Base-by-base conservation (phyloP, 805 yeast genomes). In the Blastobotrys terrestris region DNA sequence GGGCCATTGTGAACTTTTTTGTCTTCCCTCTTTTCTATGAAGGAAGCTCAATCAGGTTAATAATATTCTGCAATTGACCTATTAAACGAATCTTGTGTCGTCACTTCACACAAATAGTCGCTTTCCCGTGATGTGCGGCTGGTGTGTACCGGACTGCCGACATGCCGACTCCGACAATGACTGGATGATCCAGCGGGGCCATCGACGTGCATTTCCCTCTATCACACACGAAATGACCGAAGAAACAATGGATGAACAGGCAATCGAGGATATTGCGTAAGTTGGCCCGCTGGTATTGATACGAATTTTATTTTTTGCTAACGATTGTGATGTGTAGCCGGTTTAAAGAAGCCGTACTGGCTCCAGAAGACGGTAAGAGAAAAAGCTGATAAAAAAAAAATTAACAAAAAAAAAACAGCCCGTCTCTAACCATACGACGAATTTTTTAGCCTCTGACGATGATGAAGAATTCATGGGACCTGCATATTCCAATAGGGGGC, bases 401-500 rank as follows among this genome's bases (percentile, higher is more conserved):
- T n/a, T n/a, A n/a, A 26, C 35, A 11, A 26, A 11, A 26, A 26
- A 26, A 26, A 26, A 26, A 26, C 35, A n/a, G n/a, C n/a, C n/a
- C n/a, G n/a, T 26, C 11, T 11, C 5, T 26, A 5, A 26, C 11
- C 5, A 26, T 26, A 26, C 35, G 5, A 26, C 5, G 8, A 26
- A 26, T 26, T 6, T 5, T 5, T 11, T 11, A 26, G 35, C 26
- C 14, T 45, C 48, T 5, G 48, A 45, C 39, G 45, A 49, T 3
- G 60, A 58, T 2, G 58, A 52, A 35, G 60, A 57, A 6, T 55
- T 48, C 47, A 50, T 52, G 3, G 54, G 54, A 18, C 31, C 44
- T 3, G 45, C 56, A 5, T 39, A 51, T 1, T 69, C 79, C 0
- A 82, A 82, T 59, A 69, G 86, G 51, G 86, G 86, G 7, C 77